Evolutionary conservation across 306 rosid species (phyloP).

Genomic region (Quercus engelmannii): DNA sequence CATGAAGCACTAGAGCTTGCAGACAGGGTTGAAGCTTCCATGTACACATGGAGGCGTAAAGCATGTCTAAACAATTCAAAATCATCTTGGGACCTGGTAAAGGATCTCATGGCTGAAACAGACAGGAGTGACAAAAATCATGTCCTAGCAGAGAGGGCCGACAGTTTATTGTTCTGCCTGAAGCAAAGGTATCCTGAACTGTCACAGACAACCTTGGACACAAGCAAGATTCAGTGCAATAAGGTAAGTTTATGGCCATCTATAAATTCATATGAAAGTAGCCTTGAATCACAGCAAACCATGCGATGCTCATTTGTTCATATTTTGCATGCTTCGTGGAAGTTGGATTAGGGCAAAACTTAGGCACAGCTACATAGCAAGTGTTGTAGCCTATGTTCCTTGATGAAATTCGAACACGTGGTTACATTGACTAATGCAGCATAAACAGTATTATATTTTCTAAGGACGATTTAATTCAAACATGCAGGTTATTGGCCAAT

Average conservation of each 20-base stretch:
- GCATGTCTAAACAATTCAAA: conserved; percentile 79
- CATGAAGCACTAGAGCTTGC: conserved; percentile 93
- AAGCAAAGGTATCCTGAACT: conserved; percentile 92
- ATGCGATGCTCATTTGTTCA: neutral
- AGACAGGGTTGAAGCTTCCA: conserved; percentile 81
- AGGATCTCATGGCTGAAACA: conserved; percentile 70
- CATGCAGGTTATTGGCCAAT: too few relatives aligned
- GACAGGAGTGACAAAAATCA: conserved; percentile 65
- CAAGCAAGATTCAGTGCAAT: conserved; percentile 89
- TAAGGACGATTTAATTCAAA: too few relatives aligned
- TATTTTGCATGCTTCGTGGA: neutral
- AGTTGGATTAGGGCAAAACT: neutral
- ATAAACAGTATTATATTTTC: too few relatives aligned
- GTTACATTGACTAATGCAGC: too few relatives aligned
- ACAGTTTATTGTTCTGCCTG: conserved; percentile 61
- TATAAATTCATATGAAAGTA: neutral
- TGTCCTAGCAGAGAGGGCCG: conserved; percentile 82
- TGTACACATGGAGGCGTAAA: conserved; percentile 97
- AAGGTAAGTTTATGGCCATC: conserved; percentile 33
- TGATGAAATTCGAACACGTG: too few relatives aligned
- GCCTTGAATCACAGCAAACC: neutral
- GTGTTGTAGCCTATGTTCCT: too few relatives aligned
- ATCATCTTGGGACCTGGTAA: conserved; percentile 86
- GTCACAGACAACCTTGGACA: conserved; percentile 86
- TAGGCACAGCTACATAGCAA: too few relatives aligned